Evolutionary conservation across 805 yeast genomes (phyloP), one percentile per base, ranked within the genome.

Genomic region (Wickerhamiella cacticola): DNA sequence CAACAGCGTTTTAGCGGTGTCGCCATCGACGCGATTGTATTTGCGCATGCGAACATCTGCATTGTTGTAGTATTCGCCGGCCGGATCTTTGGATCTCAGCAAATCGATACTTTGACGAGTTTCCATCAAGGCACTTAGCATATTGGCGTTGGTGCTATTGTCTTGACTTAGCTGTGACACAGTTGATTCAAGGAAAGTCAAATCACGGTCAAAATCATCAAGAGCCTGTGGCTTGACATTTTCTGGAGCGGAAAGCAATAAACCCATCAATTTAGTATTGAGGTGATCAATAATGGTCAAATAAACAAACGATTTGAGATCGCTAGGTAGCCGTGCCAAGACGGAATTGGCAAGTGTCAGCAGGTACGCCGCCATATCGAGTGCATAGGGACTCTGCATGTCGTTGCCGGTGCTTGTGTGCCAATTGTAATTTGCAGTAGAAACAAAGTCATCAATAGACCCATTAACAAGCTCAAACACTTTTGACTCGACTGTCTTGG

Each of bases 351-450:
- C 86, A 72, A 88, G 75, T 64, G 85, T 84, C 53, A 82, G 83
- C 59, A 89, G 70, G 63, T 80, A 92, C 49, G 80, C 76, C 15
- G 94, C 88, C 70, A 88, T 77, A 63, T 89, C 97, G 43, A 77
- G 75, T 49, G 89, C 75, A 45, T 80, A 80, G 55, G 72, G 72
- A 54, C 82, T 80, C 13, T 96, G 92, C 48, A 79, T 82, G 0
- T 57, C 62, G 10, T 34, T 39, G 3, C 22, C 24, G 10, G 69
- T 56, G 8, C 56, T 59, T 3, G 63, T 67, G 16, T 68, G 63
- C 95, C 96, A 89, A 59, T 87, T 84, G 64, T 84, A 83, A 53
- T 84, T 94, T 22, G 85, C 82, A 66, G 83, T 75, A 49, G 83
- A 95, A 54, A 89, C 68, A 54, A 89, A 75, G 63, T 80, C 89